A percentile compares a stretch with the other conserved stretches of the same genome.
Evolutionary conservation across 1,284 basidiomycete genomes (phyloP).

Genomic region (Singerocomus inundabilis): DNA sequence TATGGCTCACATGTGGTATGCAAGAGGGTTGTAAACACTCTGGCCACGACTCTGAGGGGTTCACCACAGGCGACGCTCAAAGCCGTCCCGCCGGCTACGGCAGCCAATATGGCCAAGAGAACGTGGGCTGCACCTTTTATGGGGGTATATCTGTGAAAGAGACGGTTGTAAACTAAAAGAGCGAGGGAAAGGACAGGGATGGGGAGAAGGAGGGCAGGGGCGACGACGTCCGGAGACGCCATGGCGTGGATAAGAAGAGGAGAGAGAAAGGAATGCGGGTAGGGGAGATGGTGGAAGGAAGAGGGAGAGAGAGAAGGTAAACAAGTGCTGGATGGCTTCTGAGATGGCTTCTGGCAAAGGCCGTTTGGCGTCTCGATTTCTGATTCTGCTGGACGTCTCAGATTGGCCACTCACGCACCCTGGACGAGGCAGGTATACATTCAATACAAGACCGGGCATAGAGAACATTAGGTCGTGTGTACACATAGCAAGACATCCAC

Average conservation of each 20-base stretch:
- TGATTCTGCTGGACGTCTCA: conserved; percentile 15
- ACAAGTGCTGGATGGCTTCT: conserved; percentile 11
- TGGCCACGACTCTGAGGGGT: conserved; percentile 18
- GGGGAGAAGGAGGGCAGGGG: conserved; percentile 27
- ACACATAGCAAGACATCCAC: conserved; percentile 1
- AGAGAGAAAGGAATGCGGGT: conserved; percentile 21
- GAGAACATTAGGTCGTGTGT: no score
- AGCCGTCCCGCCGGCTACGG: conserved; percentile 21
- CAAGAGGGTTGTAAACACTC: conserved; percentile 20
- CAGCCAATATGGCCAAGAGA: conserved; percentile 26
- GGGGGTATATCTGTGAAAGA: conserved; percentile 7
- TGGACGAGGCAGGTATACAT: no score
- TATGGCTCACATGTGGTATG: conserved; percentile 20
- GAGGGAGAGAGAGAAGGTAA: neutral
- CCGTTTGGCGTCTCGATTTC: conserved; percentile 23
- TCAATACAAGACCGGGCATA: neutral
- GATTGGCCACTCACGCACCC: conserved; percentile 19
- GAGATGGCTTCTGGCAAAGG: conserved; percentile 3
- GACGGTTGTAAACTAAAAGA: conserved; percentile 12
- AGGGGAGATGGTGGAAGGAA: conserved; percentile 1
- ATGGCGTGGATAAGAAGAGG: conserved; percentile 18
- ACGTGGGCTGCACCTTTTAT: conserved; percentile 10
- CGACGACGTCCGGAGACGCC: conserved; percentile 27
- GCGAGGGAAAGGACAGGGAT: conserved; percentile 22
- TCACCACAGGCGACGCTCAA: conserved; percentile 17